These are phyloP conservation scores for Russula sp. DNA, from an alignment of 768 basidiomycete species.

Conservation along the genomic window DNA sequence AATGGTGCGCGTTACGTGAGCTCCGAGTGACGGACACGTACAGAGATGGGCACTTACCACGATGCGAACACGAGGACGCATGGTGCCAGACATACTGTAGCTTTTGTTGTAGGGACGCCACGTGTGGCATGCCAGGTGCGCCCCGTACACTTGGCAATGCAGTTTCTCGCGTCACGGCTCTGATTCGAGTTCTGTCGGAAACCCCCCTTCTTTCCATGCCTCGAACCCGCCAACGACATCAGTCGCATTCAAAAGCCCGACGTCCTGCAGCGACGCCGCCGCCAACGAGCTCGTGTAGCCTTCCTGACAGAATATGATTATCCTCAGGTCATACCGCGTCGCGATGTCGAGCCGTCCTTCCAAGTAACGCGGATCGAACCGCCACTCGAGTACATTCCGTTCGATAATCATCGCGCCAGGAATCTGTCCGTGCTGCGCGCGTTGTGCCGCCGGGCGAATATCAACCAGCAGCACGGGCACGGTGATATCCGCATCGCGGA, in stretches of 20 bases:
- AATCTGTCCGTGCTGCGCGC: slow-evolving; percentile 56
- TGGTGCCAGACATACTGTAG: neutral
- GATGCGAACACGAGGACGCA: slow-evolving; percentile 5
- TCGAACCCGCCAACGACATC: slow-evolving; percentile 74
- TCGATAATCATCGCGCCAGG: slow-evolving; percentile 70
- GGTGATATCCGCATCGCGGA: slow-evolving; percentile 45
- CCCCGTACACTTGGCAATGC: neutral
- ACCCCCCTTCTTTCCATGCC: slow-evolving; percentile 65
- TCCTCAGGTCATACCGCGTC: slow-evolving; percentile 69
- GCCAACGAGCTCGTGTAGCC: slow-evolving; percentile 73
- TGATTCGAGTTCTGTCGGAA: slow-evolving; percentile 44
- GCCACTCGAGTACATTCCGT: slow-evolving; percentile 76
- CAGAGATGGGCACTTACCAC: slow-evolving; percentile 1
- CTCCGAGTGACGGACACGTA: neutral
- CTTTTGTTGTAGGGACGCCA: neutral
- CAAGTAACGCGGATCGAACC: slow-evolving; percentile 63
- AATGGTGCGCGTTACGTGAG: slow-evolving; percentile 13
- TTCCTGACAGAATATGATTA: slow-evolving; percentile 74
- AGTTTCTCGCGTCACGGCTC: slow-evolving; percentile 1
- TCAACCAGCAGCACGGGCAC: slow-evolving; percentile 75
- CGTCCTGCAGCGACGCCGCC: slow-evolving; percentile 61
- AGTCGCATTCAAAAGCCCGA: slow-evolving; percentile 71
- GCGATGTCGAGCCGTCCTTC: slow-evolving; percentile 59
- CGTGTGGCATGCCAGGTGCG: too few relatives aligned
- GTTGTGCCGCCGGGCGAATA: slow-evolving; percentile 64